These are phyloP conservation scores for Handroanthus guayacan DNA, from an alignment of 257 asterid genomes.

Conservation along the genomic window DNA sequence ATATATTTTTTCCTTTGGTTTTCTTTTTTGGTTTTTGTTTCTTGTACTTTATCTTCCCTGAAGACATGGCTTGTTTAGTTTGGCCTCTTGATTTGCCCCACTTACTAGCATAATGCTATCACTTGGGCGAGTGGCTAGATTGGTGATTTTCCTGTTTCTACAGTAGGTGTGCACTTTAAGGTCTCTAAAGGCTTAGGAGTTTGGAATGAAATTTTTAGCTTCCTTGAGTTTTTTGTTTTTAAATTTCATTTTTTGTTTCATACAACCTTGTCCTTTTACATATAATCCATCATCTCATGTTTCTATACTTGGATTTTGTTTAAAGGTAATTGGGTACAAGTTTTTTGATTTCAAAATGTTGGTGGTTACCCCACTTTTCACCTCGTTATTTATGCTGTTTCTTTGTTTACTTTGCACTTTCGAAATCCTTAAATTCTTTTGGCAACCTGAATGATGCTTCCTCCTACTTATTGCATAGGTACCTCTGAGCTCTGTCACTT, in stretches of 20 bases:
- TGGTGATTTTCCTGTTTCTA: not conserved
- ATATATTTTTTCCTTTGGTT: not conserved
- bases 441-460: slow-evolving; percentile 30
- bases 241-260: not conserved
- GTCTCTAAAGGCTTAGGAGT: slow-evolving; percentile 1
- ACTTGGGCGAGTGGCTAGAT: not conserved
- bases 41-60: not conserved
- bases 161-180: not conserved
- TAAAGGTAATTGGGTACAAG: slow-evolving; percentile 2
- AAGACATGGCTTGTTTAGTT: not conserved
- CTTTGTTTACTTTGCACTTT: not conserved
- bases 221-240: not conserved
- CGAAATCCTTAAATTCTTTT: slow-evolving; percentile 19
- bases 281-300: slow-evolving; percentile 7
- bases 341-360: slow-evolving; percentile 20
- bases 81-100: not conserved
- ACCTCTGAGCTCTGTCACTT: slow-evolving; percentile 80
- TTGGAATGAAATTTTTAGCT: not conserved
- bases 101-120: slow-evolving; percentile 1
- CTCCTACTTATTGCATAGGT: slow-evolving; percentile 54
- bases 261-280: slow-evolving; percentile 5
- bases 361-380: slow-evolving; percentile 5
- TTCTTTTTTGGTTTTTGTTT: not conserved
- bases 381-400: not conserved
- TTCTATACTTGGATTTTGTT: slow-evolving; percentile 20